phyloP scores from a whole-genome alignment of 2,329 filamentous ascomycete genomes.

The Pestalotiopsis sp. region DNA sequence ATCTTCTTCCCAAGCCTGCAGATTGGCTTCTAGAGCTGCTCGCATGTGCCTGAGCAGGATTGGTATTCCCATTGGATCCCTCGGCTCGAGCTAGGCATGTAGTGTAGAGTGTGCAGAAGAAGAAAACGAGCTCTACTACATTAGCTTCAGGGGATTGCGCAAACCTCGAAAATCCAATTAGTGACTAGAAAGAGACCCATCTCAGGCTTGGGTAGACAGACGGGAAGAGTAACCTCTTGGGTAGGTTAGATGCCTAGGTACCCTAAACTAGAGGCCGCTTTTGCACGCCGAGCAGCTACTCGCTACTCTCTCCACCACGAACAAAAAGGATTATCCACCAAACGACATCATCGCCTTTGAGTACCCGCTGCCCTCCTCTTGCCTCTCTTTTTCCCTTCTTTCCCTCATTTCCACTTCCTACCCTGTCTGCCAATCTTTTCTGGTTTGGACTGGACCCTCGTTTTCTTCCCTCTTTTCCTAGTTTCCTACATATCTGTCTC shows the following conservation, averaged over 20 bases:
- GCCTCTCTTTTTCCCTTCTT: background rate
- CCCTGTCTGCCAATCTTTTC: background rate
- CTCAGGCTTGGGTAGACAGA: background rate
- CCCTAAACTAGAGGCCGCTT: conserved; percentile 1
- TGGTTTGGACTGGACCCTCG: background rate
- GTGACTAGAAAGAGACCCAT: conserved; percentile 2
- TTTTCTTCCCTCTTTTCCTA: background rate
- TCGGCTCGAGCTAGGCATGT: background rate
- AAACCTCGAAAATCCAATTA: background rate
- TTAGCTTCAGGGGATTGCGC: conserved; percentile 10
- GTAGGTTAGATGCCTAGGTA: background rate
- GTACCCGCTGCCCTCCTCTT: background rate
- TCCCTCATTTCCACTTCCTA: background rate
- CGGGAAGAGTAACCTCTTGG: background rate
- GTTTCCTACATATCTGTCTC: background rate
- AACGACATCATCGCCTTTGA: background rate
- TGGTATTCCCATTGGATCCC: background rate
- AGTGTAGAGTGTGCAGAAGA: background rate
- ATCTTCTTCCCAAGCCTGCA: background rate
- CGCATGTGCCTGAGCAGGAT: background rate
- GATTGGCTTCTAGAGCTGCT: too few species aligned
- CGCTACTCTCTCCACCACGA: background rate
- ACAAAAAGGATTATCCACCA: conserved; percentile 4
- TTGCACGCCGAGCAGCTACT: conserved; percentile 3
- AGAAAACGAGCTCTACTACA: background rate